Evolutionary conservation across 768 basidiomycete species (phyloP), one percentile per base, ranked within the genome.

Genomic region (Pulveroboletus sp.): DNA sequence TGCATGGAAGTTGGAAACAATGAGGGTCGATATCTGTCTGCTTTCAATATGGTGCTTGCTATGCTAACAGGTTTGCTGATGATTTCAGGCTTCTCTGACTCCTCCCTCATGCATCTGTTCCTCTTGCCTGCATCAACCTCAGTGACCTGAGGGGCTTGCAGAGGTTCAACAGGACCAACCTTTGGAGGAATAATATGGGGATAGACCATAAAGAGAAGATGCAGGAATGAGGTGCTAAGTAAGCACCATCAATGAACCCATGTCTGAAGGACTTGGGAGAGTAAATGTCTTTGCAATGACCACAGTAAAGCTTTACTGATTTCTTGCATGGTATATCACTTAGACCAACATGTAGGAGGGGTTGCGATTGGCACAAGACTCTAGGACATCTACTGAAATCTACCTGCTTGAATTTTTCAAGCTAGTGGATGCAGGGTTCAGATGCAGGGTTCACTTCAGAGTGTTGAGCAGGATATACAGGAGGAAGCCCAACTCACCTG

Each of bases 381-480:
- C 97, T 90, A 4, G 97, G 97, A 71, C 97, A 99, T 40, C 97
- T 89, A 23, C 97, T 95, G 60, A 99, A 99, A 67, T 99, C 97
- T 46, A 91, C 94, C 56, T 90, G 88, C 69, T 94, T 97, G 77
- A 95, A 97, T 72, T 99, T 99, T 58, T 97, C 94, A 49, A 97
- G 79, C 89, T 90, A 57, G 21, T 37, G 27, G 14, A 21, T 25
- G 19, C 55, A n/a, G 58, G 52, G 16, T n/a, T 43, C 12, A 14
- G 9, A n/a, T 23, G 20, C 53, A 14, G 61, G 59, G 16, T 20
- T 39, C 9, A 12, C 5, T 24, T 20, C 5, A 7, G 11, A 50
- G 31, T 14, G 20, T 20, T 27, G 24, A 23, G 14, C 4, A 6
- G n/a, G 11, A 25, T 65, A 52, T 54, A 93, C 95, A n/a, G n/a